Conservation (phyloP, 371 early-diverging fungal genomes). For the Zychaea mexicana region DNA sequence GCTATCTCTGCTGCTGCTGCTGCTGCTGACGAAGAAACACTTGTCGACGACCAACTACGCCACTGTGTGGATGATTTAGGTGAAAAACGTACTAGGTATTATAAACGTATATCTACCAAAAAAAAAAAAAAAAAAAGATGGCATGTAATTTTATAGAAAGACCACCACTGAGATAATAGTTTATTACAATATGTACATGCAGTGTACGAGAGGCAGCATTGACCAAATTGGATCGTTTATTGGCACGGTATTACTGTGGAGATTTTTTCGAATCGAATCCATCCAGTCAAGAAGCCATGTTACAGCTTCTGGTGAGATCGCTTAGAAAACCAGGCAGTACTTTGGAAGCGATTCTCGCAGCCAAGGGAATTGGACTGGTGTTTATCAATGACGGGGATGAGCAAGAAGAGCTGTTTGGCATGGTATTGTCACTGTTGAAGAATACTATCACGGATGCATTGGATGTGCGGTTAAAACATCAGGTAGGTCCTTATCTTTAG, state of each 20-base stretch:
- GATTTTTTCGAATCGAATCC: conserved; percentile 13
- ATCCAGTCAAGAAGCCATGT: conserved; percentile 22
- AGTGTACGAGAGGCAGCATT: conserved; percentile 28
- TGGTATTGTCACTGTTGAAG: conserved; percentile 49
- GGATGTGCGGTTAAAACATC: conserved; percentile 41
- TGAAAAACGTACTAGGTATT: conserved; percentile 19
- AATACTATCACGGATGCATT: conserved; percentile 40
- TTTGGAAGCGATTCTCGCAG: conserved; percentile 58
- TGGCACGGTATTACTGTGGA: conserved; percentile 26
- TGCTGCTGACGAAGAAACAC: conserved; percentile 9
- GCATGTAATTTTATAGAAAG: neutral
- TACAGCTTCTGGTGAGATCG: conserved; percentile 61
- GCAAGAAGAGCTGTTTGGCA: conserved; percentile 58
- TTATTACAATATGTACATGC: neutral
- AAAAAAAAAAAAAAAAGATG: neutral
- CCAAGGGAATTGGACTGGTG: conserved; percentile 55
- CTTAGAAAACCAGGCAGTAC: conserved; percentile 56
- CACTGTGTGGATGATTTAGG: conserved; percentile 19
- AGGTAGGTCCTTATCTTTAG: too few relatives aligned
- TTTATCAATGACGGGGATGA: conserved; percentile 62
- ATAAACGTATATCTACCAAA: neutral
- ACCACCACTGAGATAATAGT: too few relatives aligned
- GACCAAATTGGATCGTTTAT: conserved; percentile 19
- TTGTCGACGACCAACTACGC: conserved; percentile 16
- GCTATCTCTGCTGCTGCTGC: too few relatives aligned